Conservation (phyloP, 306 rosid genomes). For the Cicer chorassanicum region DNA sequence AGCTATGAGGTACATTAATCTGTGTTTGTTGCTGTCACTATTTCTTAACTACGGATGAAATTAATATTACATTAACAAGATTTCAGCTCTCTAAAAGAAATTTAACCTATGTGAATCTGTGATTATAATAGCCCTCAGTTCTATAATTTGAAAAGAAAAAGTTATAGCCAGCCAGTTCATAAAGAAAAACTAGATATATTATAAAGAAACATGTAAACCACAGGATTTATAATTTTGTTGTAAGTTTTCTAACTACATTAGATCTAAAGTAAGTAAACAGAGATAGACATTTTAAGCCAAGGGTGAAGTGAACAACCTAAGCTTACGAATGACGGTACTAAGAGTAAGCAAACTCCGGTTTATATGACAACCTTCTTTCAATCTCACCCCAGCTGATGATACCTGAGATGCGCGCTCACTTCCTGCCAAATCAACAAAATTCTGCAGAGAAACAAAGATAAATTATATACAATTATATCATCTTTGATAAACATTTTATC, state of each 20-base stretch:
- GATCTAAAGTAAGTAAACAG: constrained; percentile 1
- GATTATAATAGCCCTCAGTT: not conserved
- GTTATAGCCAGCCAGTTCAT: constrained; percentile 21
- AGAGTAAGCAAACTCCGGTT: constrained; percentile 98
- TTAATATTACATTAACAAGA: constrained; percentile 3
- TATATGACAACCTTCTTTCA: constrained; percentile 98
- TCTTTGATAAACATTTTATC: constrained; percentile 2
- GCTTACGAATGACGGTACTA: constrained; percentile 92
- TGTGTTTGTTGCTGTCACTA: not conserved
- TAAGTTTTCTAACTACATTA: constrained; percentile 3
- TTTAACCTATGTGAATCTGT: not conserved
- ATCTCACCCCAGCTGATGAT: constrained; percentile 85
- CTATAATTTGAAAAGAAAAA: constrained; percentile 9
- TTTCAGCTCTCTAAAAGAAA: constrained; percentile 22
- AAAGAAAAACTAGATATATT: constrained; percentile 21
- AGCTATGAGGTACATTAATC: not conserved
- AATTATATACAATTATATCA: constrained; percentile 16
- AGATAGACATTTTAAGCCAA: constrained; percentile 35
- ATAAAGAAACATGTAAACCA: constrained; percentile 8
- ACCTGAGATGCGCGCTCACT: constrained; percentile 99
- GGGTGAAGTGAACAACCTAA: constrained; percentile 72
- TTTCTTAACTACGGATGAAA: not conserved
- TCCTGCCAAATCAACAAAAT: constrained; percentile 96
- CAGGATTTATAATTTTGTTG: not conserved
- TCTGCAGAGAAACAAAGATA: constrained; percentile 65